A percentile compares a stretch with the other conserved stretches of the same genome.
Evolutionary conservation across 768 basidiomycete species (phyloP).

Genomic region (Boletus pseudopeckii): DNA sequence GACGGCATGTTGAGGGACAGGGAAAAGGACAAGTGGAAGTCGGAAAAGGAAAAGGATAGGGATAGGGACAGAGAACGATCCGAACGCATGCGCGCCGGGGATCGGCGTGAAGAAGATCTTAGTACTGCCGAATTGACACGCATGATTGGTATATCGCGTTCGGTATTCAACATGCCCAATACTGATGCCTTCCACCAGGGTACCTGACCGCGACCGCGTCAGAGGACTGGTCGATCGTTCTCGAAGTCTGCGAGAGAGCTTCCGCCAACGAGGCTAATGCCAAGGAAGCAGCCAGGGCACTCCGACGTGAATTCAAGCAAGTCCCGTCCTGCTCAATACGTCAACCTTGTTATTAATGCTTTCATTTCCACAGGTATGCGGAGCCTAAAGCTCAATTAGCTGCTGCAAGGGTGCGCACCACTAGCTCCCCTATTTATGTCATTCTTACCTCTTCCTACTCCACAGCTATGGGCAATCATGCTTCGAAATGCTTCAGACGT

Average conservation of each 20-base stretch:
- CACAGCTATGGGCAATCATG: constrained; percentile 86
- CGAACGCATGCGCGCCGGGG: constrained; percentile 31
- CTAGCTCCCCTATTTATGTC: neutral
- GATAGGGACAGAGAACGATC: constrained; percentile 34
- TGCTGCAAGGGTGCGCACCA: constrained; percentile 60
- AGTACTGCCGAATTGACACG: constrained; percentile 54
- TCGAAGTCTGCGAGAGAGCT: constrained; percentile 84
- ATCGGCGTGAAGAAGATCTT: constrained; percentile 42
- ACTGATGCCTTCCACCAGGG: constrained; percentile 38
- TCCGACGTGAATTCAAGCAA: constrained; percentile 84
- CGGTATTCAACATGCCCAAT: neutral
- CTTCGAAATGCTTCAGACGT: constrained; percentile 72
- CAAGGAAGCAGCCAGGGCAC: constrained; percentile 79
- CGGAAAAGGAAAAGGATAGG: constrained; percentile 36
- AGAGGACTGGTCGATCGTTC: constrained; percentile 77
- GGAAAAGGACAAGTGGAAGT: constrained; percentile 32
- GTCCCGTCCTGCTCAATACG: constrained; percentile 16
- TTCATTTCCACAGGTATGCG: constrained; percentile 50
- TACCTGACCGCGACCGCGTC: constrained; percentile 74
- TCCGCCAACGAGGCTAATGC: constrained; percentile 68
- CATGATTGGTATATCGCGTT: constrained; percentile 57
- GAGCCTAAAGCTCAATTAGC: constrained; percentile 73
- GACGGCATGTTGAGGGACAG: constrained; percentile 35
- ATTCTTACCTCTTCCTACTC: neutral
- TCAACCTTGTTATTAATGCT: constrained; percentile 3